Conservation (phyloP, 108 stramenopile genomes). For the Mayamaea pseudoterrestris region DNA sequence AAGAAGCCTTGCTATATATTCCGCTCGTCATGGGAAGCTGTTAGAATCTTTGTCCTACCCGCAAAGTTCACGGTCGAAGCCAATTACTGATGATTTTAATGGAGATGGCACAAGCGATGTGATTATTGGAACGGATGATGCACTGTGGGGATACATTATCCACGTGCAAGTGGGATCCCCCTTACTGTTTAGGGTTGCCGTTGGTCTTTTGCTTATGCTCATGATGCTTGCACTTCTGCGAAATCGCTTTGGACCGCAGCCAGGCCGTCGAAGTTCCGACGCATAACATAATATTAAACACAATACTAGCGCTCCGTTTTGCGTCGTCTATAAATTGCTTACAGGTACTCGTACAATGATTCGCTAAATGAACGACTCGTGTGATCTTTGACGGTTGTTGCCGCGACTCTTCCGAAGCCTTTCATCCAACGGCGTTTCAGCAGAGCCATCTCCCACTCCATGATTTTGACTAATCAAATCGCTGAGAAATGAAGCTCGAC, state of each 20-base stretch:
- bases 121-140: constrained; percentile 49
- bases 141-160: constrained; percentile 75
- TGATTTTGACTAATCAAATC: no score
- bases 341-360: no score
- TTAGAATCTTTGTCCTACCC: constrained; percentile 50
- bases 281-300: constrained; percentile 14
- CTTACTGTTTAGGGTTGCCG: constrained; percentile 37
- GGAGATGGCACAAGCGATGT: constrained; percentile 81
- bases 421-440: no score
- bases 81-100: constrained; percentile 56
- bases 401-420: no score
- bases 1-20: constrained; percentile 46
- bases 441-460: no score
- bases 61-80: constrained; percentile 38
- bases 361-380: no score
- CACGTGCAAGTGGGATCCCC: constrained; percentile 34
- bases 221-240: constrained; percentile 51
- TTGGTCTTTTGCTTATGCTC: constrained; percentile 44
- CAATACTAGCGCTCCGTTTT: no score
- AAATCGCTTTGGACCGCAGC: constrained; percentile 38
- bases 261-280: constrained; percentile 51
- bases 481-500: no score
- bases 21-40: constrained; percentile 40
- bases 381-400: no score
- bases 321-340: no score